phyloP scores from a whole-genome alignment of 2,329 filamentous ascomycete species.

The Lachnellula cervina region DNA sequence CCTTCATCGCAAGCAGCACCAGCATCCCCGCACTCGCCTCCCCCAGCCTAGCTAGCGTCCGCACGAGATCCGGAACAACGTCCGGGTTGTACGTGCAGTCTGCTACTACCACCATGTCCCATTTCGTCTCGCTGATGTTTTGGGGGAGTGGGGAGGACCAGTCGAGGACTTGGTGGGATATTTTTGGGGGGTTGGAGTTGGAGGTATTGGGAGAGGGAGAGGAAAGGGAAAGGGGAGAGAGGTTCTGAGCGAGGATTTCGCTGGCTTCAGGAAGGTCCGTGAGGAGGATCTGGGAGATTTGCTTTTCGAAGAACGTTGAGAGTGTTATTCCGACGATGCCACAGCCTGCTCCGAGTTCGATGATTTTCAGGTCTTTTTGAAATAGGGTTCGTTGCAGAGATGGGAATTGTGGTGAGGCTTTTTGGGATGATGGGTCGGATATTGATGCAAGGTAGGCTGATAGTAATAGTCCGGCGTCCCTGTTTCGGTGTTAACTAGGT shows the following conservation, averaged over 20 bases:
- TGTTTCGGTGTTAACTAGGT: slow-evolving; percentile 21
- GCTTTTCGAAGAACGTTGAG: slow-evolving; percentile 34
- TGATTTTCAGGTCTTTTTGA: slow-evolving; percentile 38
- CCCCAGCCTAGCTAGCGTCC: slow-evolving; percentile 40
- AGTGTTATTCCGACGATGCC: slow-evolving; percentile 64
- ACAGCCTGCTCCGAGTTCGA: slow-evolving; percentile 66
- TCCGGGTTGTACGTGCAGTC: slow-evolving; percentile 73
- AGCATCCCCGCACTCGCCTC: slow-evolving; percentile 9
- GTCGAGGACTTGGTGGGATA: slow-evolving; percentile 48
- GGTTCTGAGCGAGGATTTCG: slow-evolving; percentile 54
- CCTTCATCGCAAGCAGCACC: slow-evolving; percentile 60
- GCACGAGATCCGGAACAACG: slow-evolving; percentile 58
- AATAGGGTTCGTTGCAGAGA: slow-evolving; percentile 11
- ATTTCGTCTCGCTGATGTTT: slow-evolving; percentile 30
- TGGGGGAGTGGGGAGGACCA: slow-evolving; percentile 51
- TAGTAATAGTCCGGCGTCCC: slow-evolving; percentile 35
- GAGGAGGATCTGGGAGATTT: slow-evolving; percentile 43
- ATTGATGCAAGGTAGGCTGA: slow-evolving; percentile 30
- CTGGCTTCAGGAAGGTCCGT: slow-evolving; percentile 63
- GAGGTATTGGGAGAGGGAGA: background rate
- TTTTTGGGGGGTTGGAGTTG: slow-evolving; percentile 28
- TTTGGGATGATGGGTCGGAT: background rate
- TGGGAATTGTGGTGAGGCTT: slow-evolving; percentile 9
- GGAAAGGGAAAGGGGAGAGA: slow-evolving; percentile 1
- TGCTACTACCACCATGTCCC: slow-evolving; percentile 59